Percentiles rank a stretch among this genome's conserved stretches.
Conservation (phyloP, 1,284 basidiomycete genomes). For the Sanguinoderma infundibulare region DNA sequence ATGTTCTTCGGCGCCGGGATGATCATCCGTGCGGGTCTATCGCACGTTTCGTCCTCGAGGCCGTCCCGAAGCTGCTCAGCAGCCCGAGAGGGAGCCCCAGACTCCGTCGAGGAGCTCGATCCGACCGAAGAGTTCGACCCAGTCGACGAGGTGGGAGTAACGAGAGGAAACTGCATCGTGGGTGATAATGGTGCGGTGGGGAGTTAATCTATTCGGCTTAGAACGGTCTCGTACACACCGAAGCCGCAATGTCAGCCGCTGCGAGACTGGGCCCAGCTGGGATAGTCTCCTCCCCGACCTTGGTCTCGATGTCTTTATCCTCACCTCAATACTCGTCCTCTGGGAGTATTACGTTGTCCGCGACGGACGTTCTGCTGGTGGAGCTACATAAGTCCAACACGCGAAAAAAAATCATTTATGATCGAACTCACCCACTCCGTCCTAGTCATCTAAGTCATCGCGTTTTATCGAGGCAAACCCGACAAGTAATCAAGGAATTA, state of each 20-base stretch:
- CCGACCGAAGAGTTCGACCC: not conserved
- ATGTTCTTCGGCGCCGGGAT: not conserved
- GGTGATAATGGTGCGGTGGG: not conserved
- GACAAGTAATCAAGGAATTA: too few relatives aligned
- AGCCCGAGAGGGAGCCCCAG: not conserved
- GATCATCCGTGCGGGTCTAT: not conserved
- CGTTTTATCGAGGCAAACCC: conserved; percentile 34
- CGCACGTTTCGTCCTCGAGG: not conserved
- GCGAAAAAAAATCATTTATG: too few relatives aligned
- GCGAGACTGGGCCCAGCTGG: conserved; percentile 22
- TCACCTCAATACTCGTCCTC: conserved; percentile 32
- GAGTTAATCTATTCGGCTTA: not conserved
- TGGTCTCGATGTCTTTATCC: conserved; percentile 24
- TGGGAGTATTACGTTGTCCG: conserved; percentile 15
- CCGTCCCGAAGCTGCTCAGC: not conserved
- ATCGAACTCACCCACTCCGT: conserved; percentile 25
- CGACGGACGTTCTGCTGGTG: conserved; percentile 28
- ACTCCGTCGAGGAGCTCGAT: not conserved
- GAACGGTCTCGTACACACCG: not conserved
- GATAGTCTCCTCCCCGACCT: conserved; percentile 23
- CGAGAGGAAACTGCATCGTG: not conserved
- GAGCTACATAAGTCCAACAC: conserved; percentile 23
- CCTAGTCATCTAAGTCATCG: conserved; percentile 31
- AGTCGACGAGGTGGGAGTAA: not conserved
- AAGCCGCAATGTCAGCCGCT: not conserved